phyloP scores from a whole-genome alignment of 768 basidiomycete species.

The Baorangia bicolor region DNA sequence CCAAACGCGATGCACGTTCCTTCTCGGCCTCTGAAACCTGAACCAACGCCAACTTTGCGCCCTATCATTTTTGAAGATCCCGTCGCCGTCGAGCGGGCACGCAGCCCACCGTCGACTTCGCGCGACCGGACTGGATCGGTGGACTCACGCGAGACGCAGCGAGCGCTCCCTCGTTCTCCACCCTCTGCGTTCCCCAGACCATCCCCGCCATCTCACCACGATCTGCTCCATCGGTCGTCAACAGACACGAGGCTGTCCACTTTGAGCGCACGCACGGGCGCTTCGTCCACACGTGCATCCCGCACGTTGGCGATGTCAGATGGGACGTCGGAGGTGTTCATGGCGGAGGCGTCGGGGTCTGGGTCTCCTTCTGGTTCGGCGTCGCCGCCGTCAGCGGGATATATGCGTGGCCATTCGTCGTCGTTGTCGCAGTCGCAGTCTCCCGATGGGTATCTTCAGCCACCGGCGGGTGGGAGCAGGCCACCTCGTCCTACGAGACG shows the following conservation, averaged over 20 bases:
- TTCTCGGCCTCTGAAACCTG: slow-evolving; percentile 22
- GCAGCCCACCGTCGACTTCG: slow-evolving; percentile 16
- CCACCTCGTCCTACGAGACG: slow-evolving; percentile 51
- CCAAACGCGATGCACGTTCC: slow-evolving; percentile 31
- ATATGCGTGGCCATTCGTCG: slow-evolving; percentile 18
- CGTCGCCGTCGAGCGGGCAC: slow-evolving; percentile 18
- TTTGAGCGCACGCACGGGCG: slow-evolving; percentile 21
- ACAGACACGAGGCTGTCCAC: slow-evolving; percentile 48
- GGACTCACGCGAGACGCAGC: slow-evolving; percentile 29
- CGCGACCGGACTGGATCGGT: slow-evolving; percentile 31
- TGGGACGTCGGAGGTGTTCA: slow-evolving; percentile 19
- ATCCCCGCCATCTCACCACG: slow-evolving; percentile 16
- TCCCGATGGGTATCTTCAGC: slow-evolving; percentile 53
- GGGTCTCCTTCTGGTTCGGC: slow-evolving; percentile 18
- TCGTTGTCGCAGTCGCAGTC: slow-evolving; percentile 28
- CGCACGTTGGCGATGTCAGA: slow-evolving; percentile 17
- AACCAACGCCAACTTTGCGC: slow-evolving; percentile 13
- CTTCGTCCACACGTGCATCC: slow-evolving; percentile 17
- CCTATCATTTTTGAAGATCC: slow-evolving; percentile 37
- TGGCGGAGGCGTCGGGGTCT: slow-evolving; percentile 15
- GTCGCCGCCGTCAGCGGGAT: slow-evolving; percentile 23
- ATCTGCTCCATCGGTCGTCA: slow-evolving; percentile 45
- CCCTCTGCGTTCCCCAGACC: slow-evolving; percentile 23
- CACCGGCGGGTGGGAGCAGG: slow-evolving; percentile 33
- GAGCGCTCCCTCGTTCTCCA: slow-evolving; percentile 15